phyloP scores from a whole-genome alignment of 208 protist genomes.

The Vickermania spadyakhi region DNA sequence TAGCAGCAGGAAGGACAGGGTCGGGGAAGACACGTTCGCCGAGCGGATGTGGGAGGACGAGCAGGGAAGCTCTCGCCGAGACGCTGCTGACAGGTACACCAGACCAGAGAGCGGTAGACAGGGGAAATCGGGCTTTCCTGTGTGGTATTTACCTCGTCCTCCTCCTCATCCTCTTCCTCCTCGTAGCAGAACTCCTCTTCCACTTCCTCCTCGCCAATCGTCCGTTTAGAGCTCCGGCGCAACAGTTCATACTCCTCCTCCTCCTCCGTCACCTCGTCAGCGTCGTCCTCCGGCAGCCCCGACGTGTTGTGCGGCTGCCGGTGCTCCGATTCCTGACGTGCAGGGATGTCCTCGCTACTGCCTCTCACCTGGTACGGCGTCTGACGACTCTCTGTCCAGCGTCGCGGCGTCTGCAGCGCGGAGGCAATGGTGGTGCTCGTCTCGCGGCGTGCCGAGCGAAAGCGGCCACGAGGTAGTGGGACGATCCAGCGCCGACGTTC shows the following conservation, averaged over 20 bases:
- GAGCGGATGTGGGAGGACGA: background rate
- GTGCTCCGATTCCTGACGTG: background rate
- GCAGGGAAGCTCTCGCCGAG: background rate
- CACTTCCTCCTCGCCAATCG: background rate
- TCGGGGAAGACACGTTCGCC: constrained; percentile 1
- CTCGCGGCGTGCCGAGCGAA: background rate
- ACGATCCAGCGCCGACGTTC: background rate
- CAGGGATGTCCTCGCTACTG: background rate
- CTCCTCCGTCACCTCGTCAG: background rate
- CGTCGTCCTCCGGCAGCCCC: background rate
- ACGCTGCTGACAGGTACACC: constrained; percentile 1
- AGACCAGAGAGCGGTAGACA: background rate
- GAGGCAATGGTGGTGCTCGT: background rate
- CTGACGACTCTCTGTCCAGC: background rate
- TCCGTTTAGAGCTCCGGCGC: background rate
- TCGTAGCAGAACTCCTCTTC: background rate
- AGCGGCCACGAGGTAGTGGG: background rate
- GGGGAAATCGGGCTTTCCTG: background rate
- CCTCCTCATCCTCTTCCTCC: background rate
- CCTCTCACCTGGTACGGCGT: background rate
- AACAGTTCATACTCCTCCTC: background rate
- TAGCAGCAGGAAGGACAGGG: constrained; percentile 14
- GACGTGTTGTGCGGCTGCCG: background rate
- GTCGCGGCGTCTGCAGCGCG: background rate
- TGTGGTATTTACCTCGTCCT: background rate